A percentile compares a stretch with the other conserved stretches of the same genome.
Evolutionary conservation across 2,329 filamentous ascomycete species (phyloP).

Genomic region (Ascochyta rabiei): DNA sequence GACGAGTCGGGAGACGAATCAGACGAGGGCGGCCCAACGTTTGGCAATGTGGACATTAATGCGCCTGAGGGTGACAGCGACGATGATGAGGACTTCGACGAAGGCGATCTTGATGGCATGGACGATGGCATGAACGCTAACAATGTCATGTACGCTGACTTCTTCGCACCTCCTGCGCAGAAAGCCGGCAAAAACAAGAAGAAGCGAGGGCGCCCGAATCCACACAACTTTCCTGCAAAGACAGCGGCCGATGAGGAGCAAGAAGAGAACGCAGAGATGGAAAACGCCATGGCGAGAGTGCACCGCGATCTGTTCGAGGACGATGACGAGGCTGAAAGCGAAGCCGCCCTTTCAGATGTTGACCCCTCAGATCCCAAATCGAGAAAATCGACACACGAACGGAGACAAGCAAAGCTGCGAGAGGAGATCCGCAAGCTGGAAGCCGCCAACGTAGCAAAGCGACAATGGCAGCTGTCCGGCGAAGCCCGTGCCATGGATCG

Average conservation of each 20-base stretch:
- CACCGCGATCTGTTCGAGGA: slow-evolving; percentile 86
- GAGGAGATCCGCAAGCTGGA: slow-evolving; percentile 93
- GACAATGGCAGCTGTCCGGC: slow-evolving; percentile 87
- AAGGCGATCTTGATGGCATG: slow-evolving; percentile 58
- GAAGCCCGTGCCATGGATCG: slow-evolving; percentile 84
- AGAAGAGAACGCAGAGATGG: slow-evolving; percentile 65
- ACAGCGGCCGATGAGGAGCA: slow-evolving; percentile 23
- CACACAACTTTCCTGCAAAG: slow-evolving; percentile 54
- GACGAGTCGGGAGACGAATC: slow-evolving; percentile 63
- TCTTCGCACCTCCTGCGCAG: slow-evolving; percentile 83
- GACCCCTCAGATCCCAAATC: slow-evolving; percentile 73
- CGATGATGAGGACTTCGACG: slow-evolving; percentile 64
- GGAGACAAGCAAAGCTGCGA: slow-evolving; percentile 80
- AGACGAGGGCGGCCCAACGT: slow-evolving; percentile 79
- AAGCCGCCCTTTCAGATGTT: slow-evolving; percentile 64
- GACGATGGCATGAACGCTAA: slow-evolving; percentile 76
- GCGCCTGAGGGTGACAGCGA: slow-evolving; percentile 73
- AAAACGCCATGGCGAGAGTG: slow-evolving; percentile 84
- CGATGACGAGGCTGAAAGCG: slow-evolving; percentile 65
- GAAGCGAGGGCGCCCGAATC: slow-evolving; percentile 61
- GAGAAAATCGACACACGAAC: slow-evolving; percentile 83
- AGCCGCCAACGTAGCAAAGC: slow-evolving; percentile 84
- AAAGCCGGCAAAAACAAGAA: slow-evolving; percentile 68
- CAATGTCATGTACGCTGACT: slow-evolving; percentile 88
- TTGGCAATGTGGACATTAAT: slow-evolving; percentile 78